Percentiles rank a stretch among this genome's conserved stretches.
Conservation (phyloP, 208 protist genomes). For the Trypanosoma scelopori region DNA sequence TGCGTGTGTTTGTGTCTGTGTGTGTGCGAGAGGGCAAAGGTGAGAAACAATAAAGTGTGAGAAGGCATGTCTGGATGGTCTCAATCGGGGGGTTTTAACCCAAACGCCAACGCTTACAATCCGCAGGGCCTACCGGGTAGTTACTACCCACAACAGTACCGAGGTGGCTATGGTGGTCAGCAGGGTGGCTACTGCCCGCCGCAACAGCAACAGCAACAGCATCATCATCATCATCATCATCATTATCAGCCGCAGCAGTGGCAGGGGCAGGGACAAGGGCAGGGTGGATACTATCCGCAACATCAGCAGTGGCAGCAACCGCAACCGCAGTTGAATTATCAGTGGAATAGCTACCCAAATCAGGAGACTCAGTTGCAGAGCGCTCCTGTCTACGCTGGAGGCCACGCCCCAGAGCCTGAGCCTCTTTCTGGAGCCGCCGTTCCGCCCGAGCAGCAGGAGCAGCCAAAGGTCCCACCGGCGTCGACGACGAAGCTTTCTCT, state of each 20-base stretch:
- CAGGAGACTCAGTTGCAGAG: too few species aligned
- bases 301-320: constrained; percentile 8
- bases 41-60: neutral
- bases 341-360: too few species aligned
- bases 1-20: too few species aligned
- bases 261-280: neutral
- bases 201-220: too few species aligned
- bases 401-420: neutral
- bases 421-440: neutral
- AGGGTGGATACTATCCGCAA: constrained; percentile 17
- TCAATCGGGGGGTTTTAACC: constrained; percentile 56
- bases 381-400: neutral
- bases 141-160: constrained; percentile 25
- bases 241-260: too few species aligned
- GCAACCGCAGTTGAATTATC: too few species aligned
- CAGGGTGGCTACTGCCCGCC: constrained; percentile 34
- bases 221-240: too few species aligned
- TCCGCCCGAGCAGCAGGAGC: constrained; percentile 9
- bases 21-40: neutral
- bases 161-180: constrained; percentile 16
- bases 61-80: constrained; percentile 65
- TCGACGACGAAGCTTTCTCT: constrained; percentile 63
- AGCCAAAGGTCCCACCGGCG: constrained; percentile 19
- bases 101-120: constrained; percentile 27
- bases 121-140: constrained; percentile 12